Evolutionary conservation across 805 yeast species (phyloP).

Genomic region (Ogataea philodendri): DNA sequence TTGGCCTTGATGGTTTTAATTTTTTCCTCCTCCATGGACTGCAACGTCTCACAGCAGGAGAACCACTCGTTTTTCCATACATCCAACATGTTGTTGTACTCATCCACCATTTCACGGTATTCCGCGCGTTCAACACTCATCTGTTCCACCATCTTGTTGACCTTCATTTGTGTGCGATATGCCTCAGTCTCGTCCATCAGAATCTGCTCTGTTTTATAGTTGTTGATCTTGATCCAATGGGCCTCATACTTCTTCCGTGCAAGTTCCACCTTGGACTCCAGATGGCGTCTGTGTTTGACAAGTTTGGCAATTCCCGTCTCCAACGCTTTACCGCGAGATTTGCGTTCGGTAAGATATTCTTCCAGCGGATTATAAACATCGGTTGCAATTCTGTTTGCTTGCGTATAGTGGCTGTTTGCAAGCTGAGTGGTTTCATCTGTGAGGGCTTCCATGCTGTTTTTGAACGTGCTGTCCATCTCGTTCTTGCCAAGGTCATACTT

Average conservation of each 20-base stretch:
- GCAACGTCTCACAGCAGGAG: conserved; percentile 56
- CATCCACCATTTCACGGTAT: conserved; percentile 54
- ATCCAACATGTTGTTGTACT: conserved; percentile 55
- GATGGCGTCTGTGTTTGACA: conserved; percentile 42
- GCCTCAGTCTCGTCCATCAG: conserved; percentile 74
- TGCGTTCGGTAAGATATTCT: conserved; percentile 49
- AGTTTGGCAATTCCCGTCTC: conserved; percentile 58
- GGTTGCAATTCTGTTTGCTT: conserved; percentile 48
- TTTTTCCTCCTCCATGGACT: conserved; percentile 69
- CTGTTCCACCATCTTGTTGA: conserved; percentile 46
- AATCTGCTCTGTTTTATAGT: conserved; percentile 58
- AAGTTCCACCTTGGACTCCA: conserved; percentile 37
- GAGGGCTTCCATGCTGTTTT: conserved; percentile 57
- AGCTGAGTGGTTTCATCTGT: conserved; percentile 57
- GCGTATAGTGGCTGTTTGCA: conserved; percentile 53
- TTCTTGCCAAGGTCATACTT: conserved; percentile 26
- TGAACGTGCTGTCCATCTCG: conserved; percentile 58
- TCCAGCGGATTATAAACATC: conserved; percentile 53
- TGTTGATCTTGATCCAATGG: conserved; percentile 58
- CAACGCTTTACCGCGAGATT: conserved; percentile 52
- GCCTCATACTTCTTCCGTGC: conserved; percentile 50
- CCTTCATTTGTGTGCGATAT: conserved; percentile 55
- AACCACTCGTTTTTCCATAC: conserved; percentile 75
- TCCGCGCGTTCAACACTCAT: conserved; percentile 46
- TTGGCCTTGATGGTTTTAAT: conserved; percentile 66